A percentile compares a stretch with the other conserved stretches of the same genome.
phyloP scores from a whole-genome alignment of 1,284 basidiomycete species.

The Erythrobasidium hasegawianum region DNA sequence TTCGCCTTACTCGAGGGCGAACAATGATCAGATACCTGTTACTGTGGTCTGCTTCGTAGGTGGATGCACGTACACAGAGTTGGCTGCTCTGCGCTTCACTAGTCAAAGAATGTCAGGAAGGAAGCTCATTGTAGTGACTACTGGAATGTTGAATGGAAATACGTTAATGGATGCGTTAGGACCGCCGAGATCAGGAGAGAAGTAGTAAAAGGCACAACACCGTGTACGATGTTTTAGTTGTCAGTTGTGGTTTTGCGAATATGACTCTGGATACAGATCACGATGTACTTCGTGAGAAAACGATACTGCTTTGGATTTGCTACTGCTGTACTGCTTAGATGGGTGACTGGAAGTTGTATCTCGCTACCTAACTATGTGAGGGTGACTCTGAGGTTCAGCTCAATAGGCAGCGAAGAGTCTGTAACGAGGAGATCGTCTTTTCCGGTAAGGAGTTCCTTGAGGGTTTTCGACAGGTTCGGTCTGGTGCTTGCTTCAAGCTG shows the following conservation, averaged over 20 bases:
- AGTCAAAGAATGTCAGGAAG: conserved; percentile 52
- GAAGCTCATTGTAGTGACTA: conserved; percentile 40
- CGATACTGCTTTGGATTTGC: too few relatives aligned
- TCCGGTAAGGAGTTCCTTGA: conserved; percentile 70
- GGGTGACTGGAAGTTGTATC: too few relatives aligned
- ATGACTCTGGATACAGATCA: too few relatives aligned
- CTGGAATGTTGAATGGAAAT: conserved; percentile 42
- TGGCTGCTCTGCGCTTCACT: conserved; percentile 89
- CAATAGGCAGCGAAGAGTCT: conserved; percentile 81
- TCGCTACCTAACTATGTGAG: conserved; percentile 4
- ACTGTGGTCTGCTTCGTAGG: conserved; percentile 98
- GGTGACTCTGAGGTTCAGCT: conserved; percentile 59
- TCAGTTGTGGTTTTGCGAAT: neutral
- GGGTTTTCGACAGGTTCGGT: conserved; percentile 78
- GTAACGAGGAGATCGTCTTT: conserved; percentile 82
- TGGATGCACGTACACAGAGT: conserved; percentile 95
- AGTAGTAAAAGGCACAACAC: neutral
- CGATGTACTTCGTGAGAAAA: too few relatives aligned
- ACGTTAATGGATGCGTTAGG: conserved; percentile 37
- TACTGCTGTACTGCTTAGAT: too few relatives aligned
- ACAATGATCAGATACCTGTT: conserved; percentile 56
- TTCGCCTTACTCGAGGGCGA: conserved; percentile 26
- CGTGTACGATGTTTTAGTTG: neutral
- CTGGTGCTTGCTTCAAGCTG: conserved; percentile 82
- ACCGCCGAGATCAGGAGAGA: conserved; percentile 7